Conservation (phyloP, 2,329 filamentous ascomycete genomes). For the Corynespora cassiicola region DNA sequence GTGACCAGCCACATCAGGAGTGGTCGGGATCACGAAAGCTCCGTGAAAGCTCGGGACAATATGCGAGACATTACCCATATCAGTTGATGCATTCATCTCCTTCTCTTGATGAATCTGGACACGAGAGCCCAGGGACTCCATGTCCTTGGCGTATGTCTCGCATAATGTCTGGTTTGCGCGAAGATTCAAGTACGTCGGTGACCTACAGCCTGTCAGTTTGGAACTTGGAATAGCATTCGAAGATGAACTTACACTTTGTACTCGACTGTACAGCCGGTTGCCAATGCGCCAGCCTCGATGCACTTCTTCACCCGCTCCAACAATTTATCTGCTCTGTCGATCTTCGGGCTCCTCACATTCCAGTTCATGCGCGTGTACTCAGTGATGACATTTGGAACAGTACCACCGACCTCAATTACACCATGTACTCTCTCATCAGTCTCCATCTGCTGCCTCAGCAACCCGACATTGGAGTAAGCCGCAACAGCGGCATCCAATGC, state of each 20-base stretch:
- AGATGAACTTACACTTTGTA: constrained; percentile 40
- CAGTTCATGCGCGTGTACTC: constrained; percentile 50
- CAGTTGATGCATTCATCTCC: constrained; percentile 52
- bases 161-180: constrained; percentile 55
- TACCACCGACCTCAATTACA: constrained; percentile 46
- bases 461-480: constrained; percentile 42
- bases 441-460: constrained; percentile 43
- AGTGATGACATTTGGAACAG: constrained; percentile 50
- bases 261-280: constrained; percentile 32
- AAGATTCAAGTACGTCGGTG: constrained; percentile 54
- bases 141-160: constrained; percentile 52
- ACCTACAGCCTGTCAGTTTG: constrained; percentile 18
- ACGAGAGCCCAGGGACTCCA: constrained; percentile 49
- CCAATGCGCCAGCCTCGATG: constrained; percentile 22
- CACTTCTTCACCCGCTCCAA: constrained; percentile 43
- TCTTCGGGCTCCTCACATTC: constrained; percentile 47
- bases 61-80: constrained; percentile 62
- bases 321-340: constrained; percentile 25
- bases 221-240: background rate
- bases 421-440: constrained; percentile 48
- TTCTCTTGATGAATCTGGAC: constrained; percentile 48
- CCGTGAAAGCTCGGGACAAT: constrained; percentile 57
- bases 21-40: constrained; percentile 53
- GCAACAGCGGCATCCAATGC: constrained; percentile 47
- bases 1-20: constrained; percentile 45